phyloP scores from a whole-genome alignment of 306 rosid species.

The Clitoria ternatea region DNA sequence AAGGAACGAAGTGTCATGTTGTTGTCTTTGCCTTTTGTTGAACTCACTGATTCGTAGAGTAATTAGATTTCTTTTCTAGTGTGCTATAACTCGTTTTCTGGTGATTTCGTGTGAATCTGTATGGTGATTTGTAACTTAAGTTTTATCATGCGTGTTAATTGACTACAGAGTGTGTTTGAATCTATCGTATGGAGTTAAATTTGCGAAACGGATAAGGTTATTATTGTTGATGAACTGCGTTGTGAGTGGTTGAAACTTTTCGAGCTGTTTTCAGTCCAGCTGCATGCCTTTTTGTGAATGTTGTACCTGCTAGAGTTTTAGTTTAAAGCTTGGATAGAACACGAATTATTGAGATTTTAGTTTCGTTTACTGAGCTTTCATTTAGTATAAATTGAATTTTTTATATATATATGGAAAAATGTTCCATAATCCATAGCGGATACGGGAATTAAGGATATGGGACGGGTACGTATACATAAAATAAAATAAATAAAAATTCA shows the following conservation, averaged over 20 bases:
- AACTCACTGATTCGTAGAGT: background rate
- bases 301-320: background rate
- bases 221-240: background rate
- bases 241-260: background rate
- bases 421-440: too few species aligned
- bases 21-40: background rate
- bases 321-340: background rate
- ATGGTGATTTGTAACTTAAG: background rate
- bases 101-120: background rate
- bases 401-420: background rate
- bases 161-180: background rate
- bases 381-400: background rate
- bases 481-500: too few species aligned
- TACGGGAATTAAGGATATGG: too few species aligned
- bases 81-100: background rate
- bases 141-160: background rate
- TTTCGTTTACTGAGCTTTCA: slow-evolving; percentile 13
- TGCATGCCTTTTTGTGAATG: background rate
- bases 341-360: background rate
- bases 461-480: too few species aligned
- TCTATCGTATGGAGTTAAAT: background rate
- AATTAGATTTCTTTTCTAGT: background rate
- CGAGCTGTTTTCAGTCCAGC: background rate
- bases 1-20: background rate
- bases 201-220: background rate